Evolutionary conservation across 495 filamentous ascomycete genomes (phyloP), one percentile per base, ranked within the genome.

Genomic region (Neurospora africana): DNA sequence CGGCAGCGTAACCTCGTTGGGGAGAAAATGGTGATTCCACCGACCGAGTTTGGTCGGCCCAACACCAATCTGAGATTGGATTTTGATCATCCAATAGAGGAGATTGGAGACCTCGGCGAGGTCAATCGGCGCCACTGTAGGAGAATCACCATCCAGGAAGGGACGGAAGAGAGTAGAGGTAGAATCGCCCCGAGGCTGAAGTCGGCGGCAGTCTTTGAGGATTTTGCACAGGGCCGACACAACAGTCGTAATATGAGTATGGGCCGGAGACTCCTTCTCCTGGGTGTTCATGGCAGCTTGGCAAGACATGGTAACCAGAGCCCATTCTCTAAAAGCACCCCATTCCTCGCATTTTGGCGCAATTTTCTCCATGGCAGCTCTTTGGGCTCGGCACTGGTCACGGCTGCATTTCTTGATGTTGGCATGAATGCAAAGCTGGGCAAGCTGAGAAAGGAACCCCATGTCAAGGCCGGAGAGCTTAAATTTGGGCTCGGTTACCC

Each of bases 1-100:
- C 11, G 53, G 37, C 53, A 70, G 21, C 4, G 69, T 39, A 19
- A 73, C 4, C 35, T 67, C n/a, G 21, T 36, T 27, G 4, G 47
- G 72, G 11, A 73, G 30, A 13, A 70, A 27, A 15, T 37, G 15
- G 19, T 70, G 36, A 27, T 37, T 36, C 72, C 72, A 70, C 8
- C 41, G 41, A 44, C 41, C 41, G 41, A 44, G 7, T 21, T 11
- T 10, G 41, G 3, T 5, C 10, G 43, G 68, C 21, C 72, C 72
- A 19, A 73, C 38, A 5, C 68, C 72, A 8, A 70, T 23, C 8
- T 38, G 11, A 19, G 69, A 37, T 38, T 73, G 72, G 47, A 73
- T 58, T 37, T 30, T 70, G 8, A 5, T 44, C 41, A 44, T 71
- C 70, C 70, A 71, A 27, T 71, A 71, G 0, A 67, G 67, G 35